These are phyloP conservation scores for Lachancea lanzarotensis DNA, from an alignment of 805 yeast species.

Conservation along the genomic window DNA sequence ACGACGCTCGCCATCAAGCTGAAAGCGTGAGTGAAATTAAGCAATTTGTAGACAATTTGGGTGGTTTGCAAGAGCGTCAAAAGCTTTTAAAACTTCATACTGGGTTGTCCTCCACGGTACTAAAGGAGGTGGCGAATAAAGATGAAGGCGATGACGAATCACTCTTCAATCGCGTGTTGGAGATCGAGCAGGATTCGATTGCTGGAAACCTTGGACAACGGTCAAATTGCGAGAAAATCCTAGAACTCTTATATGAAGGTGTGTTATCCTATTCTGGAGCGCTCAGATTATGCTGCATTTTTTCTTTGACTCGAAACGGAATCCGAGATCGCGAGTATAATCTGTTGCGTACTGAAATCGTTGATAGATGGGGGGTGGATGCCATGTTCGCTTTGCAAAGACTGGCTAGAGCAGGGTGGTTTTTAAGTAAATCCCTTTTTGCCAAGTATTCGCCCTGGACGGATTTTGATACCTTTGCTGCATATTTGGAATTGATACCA, in stretches of 20 bases:
- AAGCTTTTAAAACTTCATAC: slow-evolving; percentile 68
- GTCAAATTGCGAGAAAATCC: slow-evolving; percentile 34
- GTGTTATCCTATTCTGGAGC: slow-evolving; percentile 38
- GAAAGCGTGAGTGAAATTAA: slow-evolving; percentile 60
- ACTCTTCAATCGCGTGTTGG: slow-evolving; percentile 42
- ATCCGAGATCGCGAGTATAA: slow-evolving; percentile 58
- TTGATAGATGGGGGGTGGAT: slow-evolving; percentile 58
- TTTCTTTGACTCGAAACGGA: slow-evolving; percentile 63
- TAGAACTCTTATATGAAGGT: slow-evolving; percentile 44
- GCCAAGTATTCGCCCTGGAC: slow-evolving; percentile 4
- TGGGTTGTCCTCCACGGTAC: slow-evolving; percentile 56
- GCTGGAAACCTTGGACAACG: slow-evolving; percentile 43
- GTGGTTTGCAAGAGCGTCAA: slow-evolving; percentile 60
- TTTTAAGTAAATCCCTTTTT: slow-evolving; percentile 14
- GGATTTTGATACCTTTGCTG: slow-evolving; percentile 7
- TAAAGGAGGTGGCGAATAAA: slow-evolving; percentile 38
- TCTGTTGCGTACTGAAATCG: slow-evolving; percentile 45
- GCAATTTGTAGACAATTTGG: slow-evolving; percentile 62
- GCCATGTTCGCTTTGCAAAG: slow-evolving; percentile 22
- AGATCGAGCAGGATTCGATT: slow-evolving; percentile 65
- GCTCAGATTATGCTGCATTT: slow-evolving; percentile 48
- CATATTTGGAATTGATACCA: slow-evolving; percentile 8
- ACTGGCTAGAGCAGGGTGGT: slow-evolving; percentile 17
- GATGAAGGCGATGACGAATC: slow-evolving; percentile 22
- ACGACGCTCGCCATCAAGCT: slow-evolving; percentile 52